These are phyloP conservation scores for Sideroxylon spinosum DNA, from an alignment of 179 eudicot genomes.

Conservation along the genomic window DNA sequence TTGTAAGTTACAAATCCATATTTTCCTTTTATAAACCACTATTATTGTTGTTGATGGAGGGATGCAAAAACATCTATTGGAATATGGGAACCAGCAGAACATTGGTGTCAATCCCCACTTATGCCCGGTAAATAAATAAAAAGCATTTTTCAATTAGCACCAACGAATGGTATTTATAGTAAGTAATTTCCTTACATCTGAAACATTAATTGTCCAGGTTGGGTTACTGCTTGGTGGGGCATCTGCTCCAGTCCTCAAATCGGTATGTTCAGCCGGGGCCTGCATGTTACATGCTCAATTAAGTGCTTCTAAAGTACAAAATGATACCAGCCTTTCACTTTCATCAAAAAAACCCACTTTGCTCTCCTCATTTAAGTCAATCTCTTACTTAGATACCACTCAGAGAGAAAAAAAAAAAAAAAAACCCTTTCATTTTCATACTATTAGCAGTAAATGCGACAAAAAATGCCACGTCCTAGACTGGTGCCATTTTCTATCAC, in stretches of 20 bases:
- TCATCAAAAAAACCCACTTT: background rate
- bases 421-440: too few relatives aligned
- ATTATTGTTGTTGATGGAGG: background rate
- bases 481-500: too few relatives aligned
- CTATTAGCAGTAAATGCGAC: too few relatives aligned
- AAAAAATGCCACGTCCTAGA: background rate
- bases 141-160: background rate
- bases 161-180: background rate
- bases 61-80: background rate
- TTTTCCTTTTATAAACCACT: background rate
- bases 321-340: too few relatives aligned
- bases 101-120: background rate
- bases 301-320: slow-evolving; percentile 2
- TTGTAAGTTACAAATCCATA: background rate
- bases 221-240: slow-evolving; percentile 18
- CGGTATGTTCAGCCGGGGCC: slow-evolving; percentile 22
- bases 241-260: slow-evolving; percentile 19
- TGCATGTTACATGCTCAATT: slow-evolving; percentile 12
- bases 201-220: slow-evolving; percentile 38
- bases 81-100: background rate
- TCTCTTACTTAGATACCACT: too few relatives aligned
- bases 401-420: too few relatives aligned
- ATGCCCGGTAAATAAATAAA: background rate
- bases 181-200: slow-evolving; percentile 31
- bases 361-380: too few relatives aligned